A percentile compares a stretch with the other conserved stretches of the same genome.
phyloP scores from a whole-genome alignment of 139 green algal species.

The Diplosphaera chodatii region DNA sequence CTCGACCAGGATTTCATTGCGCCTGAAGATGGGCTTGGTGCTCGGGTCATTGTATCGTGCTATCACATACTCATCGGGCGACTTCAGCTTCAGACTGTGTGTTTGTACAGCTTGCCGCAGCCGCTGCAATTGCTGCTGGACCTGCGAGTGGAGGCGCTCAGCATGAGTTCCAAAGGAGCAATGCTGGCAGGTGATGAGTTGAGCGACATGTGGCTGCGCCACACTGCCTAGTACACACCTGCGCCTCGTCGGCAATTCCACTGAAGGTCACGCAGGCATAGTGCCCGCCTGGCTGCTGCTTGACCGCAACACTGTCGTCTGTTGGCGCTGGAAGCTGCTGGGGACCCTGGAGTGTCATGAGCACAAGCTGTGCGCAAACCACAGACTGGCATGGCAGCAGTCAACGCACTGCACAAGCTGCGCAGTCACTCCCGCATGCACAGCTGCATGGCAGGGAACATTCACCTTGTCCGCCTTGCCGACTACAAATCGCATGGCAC shows the following conservation, averaged over 20 bases:
- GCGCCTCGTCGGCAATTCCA: background rate
- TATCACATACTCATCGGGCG: constrained; percentile 28
- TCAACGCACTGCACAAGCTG: constrained; percentile 6
- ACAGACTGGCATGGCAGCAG: too few relatives aligned
- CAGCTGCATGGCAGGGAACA: too few relatives aligned
- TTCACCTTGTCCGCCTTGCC: constrained; percentile 20
- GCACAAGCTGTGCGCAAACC: too few relatives aligned
- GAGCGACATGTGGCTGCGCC: background rate
- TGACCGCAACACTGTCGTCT: background rate
- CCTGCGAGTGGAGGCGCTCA: too few relatives aligned
- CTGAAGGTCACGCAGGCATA: constrained; percentile 35
- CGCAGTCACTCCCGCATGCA: too few relatives aligned
- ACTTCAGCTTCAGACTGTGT: constrained; percentile 10
- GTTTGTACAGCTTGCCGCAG: constrained; percentile 1
- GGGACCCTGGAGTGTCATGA: too few relatives aligned
- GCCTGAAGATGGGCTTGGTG: constrained; percentile 39
- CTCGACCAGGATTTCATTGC: constrained; percentile 75
- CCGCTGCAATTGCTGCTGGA: constrained; percentile 13
- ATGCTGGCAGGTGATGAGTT: too few relatives aligned
- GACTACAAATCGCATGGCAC: constrained; percentile 45
- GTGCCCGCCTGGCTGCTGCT: constrained; percentile 13
- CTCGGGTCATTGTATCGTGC: constrained; percentile 73
- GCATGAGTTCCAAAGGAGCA: too few relatives aligned
- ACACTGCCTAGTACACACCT: background rate
- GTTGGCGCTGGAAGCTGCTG: background rate